phyloP scores from a whole-genome alignment of 257 asterid genomes.

The Cruciata laevipes region DNA sequence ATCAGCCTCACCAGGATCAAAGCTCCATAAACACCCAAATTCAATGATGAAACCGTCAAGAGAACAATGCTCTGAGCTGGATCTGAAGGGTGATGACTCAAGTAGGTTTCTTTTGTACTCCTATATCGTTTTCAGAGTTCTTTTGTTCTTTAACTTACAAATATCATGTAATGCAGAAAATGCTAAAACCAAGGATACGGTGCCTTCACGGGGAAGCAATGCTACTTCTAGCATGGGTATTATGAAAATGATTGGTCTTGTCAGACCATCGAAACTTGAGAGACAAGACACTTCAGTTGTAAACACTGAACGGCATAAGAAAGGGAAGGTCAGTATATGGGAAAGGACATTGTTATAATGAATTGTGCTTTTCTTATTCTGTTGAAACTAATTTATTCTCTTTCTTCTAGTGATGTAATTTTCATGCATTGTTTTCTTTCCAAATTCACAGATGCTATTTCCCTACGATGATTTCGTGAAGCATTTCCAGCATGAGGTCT shows the following conservation, averaged over 20 bases:
- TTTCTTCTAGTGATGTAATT: not conserved
- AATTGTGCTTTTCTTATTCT: not conserved
- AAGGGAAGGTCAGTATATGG: constrained; percentile 47
- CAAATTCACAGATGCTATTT: constrained; percentile 62
- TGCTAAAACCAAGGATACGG: constrained; percentile 32
- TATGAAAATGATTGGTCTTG: constrained; percentile 43
- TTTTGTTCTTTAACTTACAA: constrained; percentile 20
- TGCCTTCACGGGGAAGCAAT: constrained; percentile 38
- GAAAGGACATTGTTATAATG: not conserved
- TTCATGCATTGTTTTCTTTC: constrained; percentile 16
- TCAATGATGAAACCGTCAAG: constrained; percentile 32
- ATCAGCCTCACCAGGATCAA: constrained; percentile 33
- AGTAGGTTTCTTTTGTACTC: constrained; percentile 28
- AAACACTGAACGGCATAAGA: constrained; percentile 34
- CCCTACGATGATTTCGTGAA: constrained; percentile 81
- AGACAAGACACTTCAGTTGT: constrained; percentile 36
- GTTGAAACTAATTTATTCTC: constrained; percentile 1
- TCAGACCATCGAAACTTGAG: constrained; percentile 40
- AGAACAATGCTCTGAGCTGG: constrained; percentile 41
- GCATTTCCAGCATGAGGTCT: constrained; percentile 55
- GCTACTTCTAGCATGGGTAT: constrained; percentile 35
- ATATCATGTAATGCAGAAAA: constrained; percentile 38
- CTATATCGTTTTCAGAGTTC: not conserved
- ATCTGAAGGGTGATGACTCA: constrained; percentile 36
- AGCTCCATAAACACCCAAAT: constrained; percentile 37